Evolutionary conservation across 2,329 filamentous ascomycete species (phyloP).

Genomic region (Monosporascus sp.): DNA sequence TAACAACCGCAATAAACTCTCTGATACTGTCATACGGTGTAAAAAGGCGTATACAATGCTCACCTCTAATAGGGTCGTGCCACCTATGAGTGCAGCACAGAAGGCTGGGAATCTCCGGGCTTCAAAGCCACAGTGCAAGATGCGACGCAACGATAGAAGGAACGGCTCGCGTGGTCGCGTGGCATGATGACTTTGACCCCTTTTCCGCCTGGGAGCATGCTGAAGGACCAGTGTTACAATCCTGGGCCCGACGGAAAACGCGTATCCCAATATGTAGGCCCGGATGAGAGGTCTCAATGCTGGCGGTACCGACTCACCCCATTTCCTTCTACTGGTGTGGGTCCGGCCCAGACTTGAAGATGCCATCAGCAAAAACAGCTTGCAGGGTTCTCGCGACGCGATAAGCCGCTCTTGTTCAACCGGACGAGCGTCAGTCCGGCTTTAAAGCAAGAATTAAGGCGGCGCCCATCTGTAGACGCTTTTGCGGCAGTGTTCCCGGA

Average conservation of each 20-base stretch:
- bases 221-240: conserved; percentile 50
- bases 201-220: conserved; percentile 36
- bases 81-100: conserved; percentile 55
- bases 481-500: too few relatives aligned
- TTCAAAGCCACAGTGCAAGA: conserved; percentile 48
- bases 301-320: conserved; percentile 38
- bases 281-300: conserved; percentile 50
- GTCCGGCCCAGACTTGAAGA: conserved; percentile 13
- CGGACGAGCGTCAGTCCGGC: conserved; percentile 6
- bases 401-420: background rate
- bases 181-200: conserved; percentile 19
- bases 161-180: conserved; percentile 22
- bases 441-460: background rate
- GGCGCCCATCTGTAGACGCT: too few relatives aligned
- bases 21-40: background rate
- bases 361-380: conserved; percentile 16
- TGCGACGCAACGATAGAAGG: conserved; percentile 30
- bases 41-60: conserved; percentile 11
- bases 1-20: too few relatives aligned
- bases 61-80: conserved; percentile 57
- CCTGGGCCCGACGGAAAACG: conserved; percentile 52
- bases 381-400: too few relatives aligned
- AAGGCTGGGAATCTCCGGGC: conserved; percentile 56
- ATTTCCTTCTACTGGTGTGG: conserved; percentile 14
- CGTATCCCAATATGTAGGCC: conserved; percentile 58